These are phyloP conservation scores for Collybia sordida DNA, from an alignment of 768 basidiomycete genomes.

Conservation along the genomic window DNA sequence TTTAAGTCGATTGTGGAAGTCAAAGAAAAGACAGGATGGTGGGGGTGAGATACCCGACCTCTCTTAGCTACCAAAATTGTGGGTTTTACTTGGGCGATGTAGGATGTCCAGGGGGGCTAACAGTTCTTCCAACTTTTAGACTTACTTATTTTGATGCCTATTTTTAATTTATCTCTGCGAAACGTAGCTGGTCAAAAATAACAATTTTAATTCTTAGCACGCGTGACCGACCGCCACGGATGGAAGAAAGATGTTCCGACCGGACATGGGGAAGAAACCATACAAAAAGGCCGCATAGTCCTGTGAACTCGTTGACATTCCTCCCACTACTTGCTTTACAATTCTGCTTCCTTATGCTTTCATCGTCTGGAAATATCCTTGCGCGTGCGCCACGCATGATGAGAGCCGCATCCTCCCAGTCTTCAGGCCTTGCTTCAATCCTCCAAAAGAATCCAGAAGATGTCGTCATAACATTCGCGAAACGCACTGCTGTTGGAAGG, in stretches of 20 bases:
- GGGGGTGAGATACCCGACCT: constrained; percentile 36
- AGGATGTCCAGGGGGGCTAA: too few species aligned
- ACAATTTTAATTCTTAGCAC: too few species aligned
- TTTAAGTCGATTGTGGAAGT: constrained; percentile 66
- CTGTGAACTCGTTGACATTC: neutral
- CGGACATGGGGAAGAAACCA: too few species aligned
- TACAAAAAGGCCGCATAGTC: too few species aligned
- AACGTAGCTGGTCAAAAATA: neutral
- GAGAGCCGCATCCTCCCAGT: constrained; percentile 39
- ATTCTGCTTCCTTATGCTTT: neutral
- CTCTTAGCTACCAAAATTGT: constrained; percentile 22
- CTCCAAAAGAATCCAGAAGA: constrained; percentile 77
- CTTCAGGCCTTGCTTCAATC: constrained; percentile 50
- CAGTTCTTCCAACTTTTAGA: neutral
- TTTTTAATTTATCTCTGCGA: constrained; percentile 2
- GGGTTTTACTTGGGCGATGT: neutral
- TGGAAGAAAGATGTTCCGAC: constrained; percentile 1
- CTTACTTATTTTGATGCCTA: neutral
- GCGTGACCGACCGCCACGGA: neutral
- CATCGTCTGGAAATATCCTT: constrained; percentile 13
- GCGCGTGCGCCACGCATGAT: constrained; percentile 17
- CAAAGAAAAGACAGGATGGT: constrained; percentile 28
- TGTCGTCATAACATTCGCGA: constrained; percentile 88
- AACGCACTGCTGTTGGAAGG: constrained; percentile 85
- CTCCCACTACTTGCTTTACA: neutral